Base-by-base conservation (phyloP, 1,284 basidiomycete genomes). In the Puccinia hordei region DNA sequence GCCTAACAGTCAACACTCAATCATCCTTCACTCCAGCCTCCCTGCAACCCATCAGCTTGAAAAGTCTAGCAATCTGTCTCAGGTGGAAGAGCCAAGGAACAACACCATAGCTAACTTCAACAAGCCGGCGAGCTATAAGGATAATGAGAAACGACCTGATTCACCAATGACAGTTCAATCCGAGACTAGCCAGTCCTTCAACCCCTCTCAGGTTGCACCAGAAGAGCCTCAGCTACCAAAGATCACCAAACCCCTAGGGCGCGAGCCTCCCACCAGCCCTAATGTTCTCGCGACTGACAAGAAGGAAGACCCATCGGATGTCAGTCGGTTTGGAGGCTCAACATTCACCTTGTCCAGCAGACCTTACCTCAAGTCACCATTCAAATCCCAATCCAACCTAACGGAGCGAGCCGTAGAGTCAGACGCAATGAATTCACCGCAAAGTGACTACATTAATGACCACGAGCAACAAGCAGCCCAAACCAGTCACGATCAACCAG, bases 181-280 rank as follows among this genome's bases (percentile, higher is more conserved):
- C 12, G 2, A n/a, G 2, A n/a, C 5, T 17, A 19, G 17, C 17
- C 10, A 44, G n/a, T 27, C 33, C 2, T 33, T 17, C 10, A 19
- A 63, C 61, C 19, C 33, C 30, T n/a, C 61, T 41, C 61, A 17
- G 30, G 41, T 10, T 30, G 19, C 61, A 9, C 61, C 33, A 3
- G 61, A 63, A 61, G 6, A 61, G 10, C 35, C 59, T 9, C 35
- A 63, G 33, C 19, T 35, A 9, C 33, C 61, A 6, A 9, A 33
- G 13, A n/a, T 63, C 19, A 1, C 17, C 22, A 35, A 30, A 19
- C 61, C 61, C 17, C 61, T 63, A 38, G 35, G 61, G 30, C 61
- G 61, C 9, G 61, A 63, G 61, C 61, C 61, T 22, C 61, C 61
- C 5, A 30, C 30, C 61, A 63, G 15, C 30, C 61, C 61, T n/a